Percentiles rank a stretch among this genome's conserved stretches.
Conservation (phyloP, 306 rosid genomes). For the Cucumis hystrix region DNA sequence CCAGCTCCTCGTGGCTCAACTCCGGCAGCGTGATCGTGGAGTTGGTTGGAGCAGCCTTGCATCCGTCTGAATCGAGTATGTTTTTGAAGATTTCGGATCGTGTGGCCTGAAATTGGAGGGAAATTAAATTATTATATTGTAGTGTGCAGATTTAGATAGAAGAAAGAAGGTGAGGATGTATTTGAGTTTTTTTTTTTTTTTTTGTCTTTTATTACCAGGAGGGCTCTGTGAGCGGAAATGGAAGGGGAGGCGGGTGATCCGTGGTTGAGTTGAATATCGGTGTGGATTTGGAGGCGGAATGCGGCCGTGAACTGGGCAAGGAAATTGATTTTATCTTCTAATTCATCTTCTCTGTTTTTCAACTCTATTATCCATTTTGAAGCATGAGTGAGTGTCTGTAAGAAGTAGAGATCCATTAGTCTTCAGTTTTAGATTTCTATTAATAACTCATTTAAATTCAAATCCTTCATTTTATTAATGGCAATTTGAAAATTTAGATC, state of each 20-base stretch:
- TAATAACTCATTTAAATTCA: too few relatives aligned
- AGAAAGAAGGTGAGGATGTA: background rate
- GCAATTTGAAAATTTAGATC: too few relatives aligned
- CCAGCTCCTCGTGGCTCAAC: slow-evolving; percentile 43
- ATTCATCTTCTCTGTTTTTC: slow-evolving; percentile 19
- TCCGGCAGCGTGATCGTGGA: slow-evolving; percentile 36
- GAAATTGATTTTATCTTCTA: slow-evolving; percentile 31
- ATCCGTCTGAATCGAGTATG: slow-evolving; percentile 55
- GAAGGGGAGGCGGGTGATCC: slow-evolving; percentile 31
- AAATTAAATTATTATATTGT: background rate
- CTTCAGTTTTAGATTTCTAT: too few relatives aligned
- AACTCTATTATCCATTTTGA: slow-evolving; percentile 25
- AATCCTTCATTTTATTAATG: too few relatives aligned
- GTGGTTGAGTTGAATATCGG: slow-evolving; percentile 45
- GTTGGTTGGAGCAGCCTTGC: slow-evolving; percentile 42
- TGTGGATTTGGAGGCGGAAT: slow-evolving; percentile 41
- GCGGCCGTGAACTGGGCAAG: slow-evolving; percentile 36
- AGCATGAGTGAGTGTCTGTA: slow-evolving; percentile 37
- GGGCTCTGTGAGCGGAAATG: slow-evolving; percentile 54
- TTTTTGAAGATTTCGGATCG: slow-evolving; percentile 71
- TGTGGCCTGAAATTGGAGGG: slow-evolving; percentile 26
- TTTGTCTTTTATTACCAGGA: slow-evolving; percentile 17
- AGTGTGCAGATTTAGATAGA: background rate
- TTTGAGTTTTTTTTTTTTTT: background rate
- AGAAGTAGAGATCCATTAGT: background rate